Percentiles rank a stretch among this genome's conserved stretches.
Evolutionary conservation across 345 rosid species (phyloP).

Genomic region (Lepidium africanum): DNA sequence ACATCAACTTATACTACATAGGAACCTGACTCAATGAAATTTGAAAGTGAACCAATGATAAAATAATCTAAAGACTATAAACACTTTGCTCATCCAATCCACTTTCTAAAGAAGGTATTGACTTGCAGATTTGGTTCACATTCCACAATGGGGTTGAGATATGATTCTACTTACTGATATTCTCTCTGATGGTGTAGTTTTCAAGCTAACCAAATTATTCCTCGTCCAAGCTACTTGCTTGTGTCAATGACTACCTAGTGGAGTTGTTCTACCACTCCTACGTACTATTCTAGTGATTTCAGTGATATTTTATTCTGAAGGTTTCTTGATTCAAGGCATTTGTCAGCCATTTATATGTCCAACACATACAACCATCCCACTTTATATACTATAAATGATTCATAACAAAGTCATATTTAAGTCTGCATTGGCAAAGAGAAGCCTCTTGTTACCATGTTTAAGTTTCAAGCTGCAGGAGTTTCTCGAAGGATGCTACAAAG

Average conservation of each 20-base stretch:
- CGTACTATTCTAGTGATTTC: conserved; percentile 17
- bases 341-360: conserved; percentile 13
- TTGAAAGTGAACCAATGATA: background rate
- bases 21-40: background rate
- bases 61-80: background rate
- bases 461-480: conserved; percentile 9
- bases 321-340: conserved; percentile 13
- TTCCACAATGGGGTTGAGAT: conserved; percentile 7
- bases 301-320: conserved; percentile 23
- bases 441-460: conserved; percentile 5
- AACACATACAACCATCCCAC: conserved; percentile 21
- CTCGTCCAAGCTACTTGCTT: conserved; percentile 26
- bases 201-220: conserved; percentile 23
- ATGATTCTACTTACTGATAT: conserved; percentile 15
- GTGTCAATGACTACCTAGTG: conserved; percentile 12
- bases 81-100: conserved; percentile 25
- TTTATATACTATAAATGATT: conserved; percentile 5
- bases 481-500: background rate
- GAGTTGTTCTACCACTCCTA: conserved; percentile 38
- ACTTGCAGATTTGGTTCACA: conserved; percentile 16
- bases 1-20: background rate
- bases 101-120: conserved; percentile 9
- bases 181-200: conserved; percentile 11
- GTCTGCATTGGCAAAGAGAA: conserved; percentile 5
- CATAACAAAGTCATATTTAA: background rate